Evolutionary conservation across 768 basidiomycete genomes (phyloP), one percentile per base, ranked within the genome.

Genomic region (Leccinum subtestaceum): DNA sequence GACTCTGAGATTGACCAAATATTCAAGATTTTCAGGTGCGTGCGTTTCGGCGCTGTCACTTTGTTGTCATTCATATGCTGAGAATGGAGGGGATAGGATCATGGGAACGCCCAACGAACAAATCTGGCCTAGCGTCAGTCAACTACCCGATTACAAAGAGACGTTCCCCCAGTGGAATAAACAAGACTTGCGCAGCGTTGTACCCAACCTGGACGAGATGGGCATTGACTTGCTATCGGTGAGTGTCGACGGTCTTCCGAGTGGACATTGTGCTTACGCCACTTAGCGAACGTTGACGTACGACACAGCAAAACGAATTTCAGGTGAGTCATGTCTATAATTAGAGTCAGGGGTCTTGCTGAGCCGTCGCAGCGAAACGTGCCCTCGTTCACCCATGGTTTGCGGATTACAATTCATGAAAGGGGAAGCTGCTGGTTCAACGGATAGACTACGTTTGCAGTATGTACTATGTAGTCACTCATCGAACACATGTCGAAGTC

Each of bases 1-100:
- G 97, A 99, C 76, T 98, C 97, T 27, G 97, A 99, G 77, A 99
- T 98, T 70, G 97, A 99, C 76, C 97, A 99, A 79, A 98, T 98
- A 63, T 98, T 98, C 84, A 89, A 93, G 75, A 99, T 99, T 68
- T 99, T 98, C 83, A 85, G 93, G 97, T 95, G 61, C 54, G 63
- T 58, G 12, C n/a, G 9, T 49, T 27, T 19, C 25, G 29, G 6
- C 11, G 4, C 32, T 17, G 25, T 7, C 13, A 48, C 49, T 32
- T 31, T n/a, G 10, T 50, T 31, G 17, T 11, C 31, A 9, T 31
- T 12, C 23, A 25, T 25, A 25, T 21, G 47, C 58, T 63, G 49
- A 56, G 32, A 60, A 12, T 25, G n/a, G 27, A 32, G 13, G 9
- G 57, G 27, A 65, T 9, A 98, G 97, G 68, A 84, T 97, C 29